A percentile compares a stretch with the other conserved stretches of the same genome.
These are phyloP conservation scores for Mycena chlorophos DNA, from an alignment of 768 basidiomycete genomes.

Conservation along the genomic window DNA sequence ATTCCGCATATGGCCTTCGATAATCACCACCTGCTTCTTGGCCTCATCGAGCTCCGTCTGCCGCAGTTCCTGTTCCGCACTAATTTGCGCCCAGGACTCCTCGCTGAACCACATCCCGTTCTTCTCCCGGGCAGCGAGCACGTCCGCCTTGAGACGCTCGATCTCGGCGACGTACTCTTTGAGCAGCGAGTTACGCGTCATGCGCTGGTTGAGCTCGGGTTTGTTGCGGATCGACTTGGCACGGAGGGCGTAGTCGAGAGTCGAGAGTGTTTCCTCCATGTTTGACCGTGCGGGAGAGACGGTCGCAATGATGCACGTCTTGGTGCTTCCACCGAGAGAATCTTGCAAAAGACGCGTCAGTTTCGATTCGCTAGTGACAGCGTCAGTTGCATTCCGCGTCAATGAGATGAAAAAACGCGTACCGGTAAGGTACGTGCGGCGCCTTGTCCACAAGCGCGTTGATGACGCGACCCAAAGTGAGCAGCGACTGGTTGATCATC, in stretches of 20 bases:
- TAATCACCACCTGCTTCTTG: conserved; percentile 75
- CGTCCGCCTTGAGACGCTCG: conserved; percentile 86
- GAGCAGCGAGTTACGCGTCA: conserved; percentile 87
- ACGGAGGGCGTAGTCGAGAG: conserved; percentile 92
- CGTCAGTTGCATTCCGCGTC: conserved; percentile 5
- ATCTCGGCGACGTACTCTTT: conserved; percentile 95
- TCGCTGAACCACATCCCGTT: conserved; percentile 94
- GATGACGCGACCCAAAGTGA: conserved; percentile 96
- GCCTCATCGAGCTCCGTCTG: conserved; percentile 82
- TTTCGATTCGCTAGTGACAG: conserved; percentile 80
- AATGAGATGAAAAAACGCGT: conserved; percentile 17
- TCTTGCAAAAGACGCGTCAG: conserved; percentile 97
- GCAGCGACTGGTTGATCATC: conserved; percentile 96
- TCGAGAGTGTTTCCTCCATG: conserved; percentile 96
- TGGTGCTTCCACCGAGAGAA: conserved; percentile 95
- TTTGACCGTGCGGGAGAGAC: conserved; percentile 92
- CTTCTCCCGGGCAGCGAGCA: conserved; percentile 90
- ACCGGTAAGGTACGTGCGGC: conserved; percentile 93
- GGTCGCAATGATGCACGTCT: conserved; percentile 97
- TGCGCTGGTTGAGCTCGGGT: conserved; percentile 92
- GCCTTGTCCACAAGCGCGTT: conserved; percentile 92
- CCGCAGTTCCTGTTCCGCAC: conserved; percentile 69
- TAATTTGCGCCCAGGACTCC: conserved; percentile 87
- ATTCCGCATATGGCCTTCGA: conserved; percentile 77
- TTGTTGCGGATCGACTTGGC: conserved; percentile 95